A percentile compares a stretch with the other conserved stretches of the same genome.
phyloP scores from a whole-genome alignment of 73 alveolate genomes.

The Vitrella brassicaformis region DNA sequence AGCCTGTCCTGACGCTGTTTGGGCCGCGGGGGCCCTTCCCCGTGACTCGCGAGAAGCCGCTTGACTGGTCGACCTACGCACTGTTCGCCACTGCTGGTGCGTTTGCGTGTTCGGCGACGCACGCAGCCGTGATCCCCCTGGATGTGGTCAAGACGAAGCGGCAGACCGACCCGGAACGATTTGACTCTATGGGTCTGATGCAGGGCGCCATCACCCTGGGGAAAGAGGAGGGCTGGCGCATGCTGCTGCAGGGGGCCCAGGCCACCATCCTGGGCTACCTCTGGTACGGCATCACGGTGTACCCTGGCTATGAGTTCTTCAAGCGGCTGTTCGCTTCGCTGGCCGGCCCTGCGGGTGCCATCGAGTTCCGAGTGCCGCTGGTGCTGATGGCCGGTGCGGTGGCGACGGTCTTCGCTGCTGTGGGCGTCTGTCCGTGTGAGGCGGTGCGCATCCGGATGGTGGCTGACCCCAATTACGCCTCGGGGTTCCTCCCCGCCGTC shows the following conservation, averaged over 20 bases:
- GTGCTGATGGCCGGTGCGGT: constrained; percentile 21
- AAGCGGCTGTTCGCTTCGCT: neutral
- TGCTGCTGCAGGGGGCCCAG: neutral
- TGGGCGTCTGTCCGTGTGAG: constrained; percentile 33
- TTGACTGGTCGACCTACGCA: neutral
- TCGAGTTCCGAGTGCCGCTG: constrained; percentile 5
- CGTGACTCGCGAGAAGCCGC: neutral
- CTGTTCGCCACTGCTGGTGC: neutral
- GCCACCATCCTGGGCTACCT: constrained; percentile 7
- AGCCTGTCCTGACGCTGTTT: neutral
- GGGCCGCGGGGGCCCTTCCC: neutral
- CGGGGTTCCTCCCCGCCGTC: neutral
- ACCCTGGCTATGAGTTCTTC: constrained; percentile 14
- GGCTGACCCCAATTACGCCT: neutral
- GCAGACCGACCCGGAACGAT: constrained; percentile 9
- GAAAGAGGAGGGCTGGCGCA: neutral
- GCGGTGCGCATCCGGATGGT: constrained; percentile 40
- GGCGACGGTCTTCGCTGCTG: constrained; percentile 32
- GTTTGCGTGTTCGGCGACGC: neutral
- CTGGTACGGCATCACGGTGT: constrained; percentile 28
- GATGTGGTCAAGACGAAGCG: constrained; percentile 32
- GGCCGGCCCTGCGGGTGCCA: neutral
- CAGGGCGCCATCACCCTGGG: neutral
- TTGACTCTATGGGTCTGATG: neutral
- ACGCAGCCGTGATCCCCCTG: constrained; percentile 19